A percentile compares a stretch with the other conserved stretches of the same genome.
phyloP scores from a whole-genome alignment of 2,329 filamentous ascomycete genomes.

The Claviceps sp. region DNA sequence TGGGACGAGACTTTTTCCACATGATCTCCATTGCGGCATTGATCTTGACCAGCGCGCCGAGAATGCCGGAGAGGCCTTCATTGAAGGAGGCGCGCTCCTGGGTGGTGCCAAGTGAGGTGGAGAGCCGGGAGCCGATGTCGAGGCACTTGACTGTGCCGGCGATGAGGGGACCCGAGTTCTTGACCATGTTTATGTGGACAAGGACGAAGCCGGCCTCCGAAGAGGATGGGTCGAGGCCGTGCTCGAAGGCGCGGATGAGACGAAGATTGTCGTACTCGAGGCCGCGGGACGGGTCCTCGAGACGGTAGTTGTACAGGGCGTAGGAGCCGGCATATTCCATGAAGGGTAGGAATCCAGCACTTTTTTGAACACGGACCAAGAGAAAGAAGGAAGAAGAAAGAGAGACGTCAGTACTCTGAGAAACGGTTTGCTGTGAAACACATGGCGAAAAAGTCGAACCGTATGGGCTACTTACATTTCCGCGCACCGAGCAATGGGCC shows the following conservation, averaged over 20 bases:
- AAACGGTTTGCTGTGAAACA: neutral
- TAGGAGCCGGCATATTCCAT: conserved; percentile 72
- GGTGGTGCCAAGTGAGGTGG: conserved; percentile 13
- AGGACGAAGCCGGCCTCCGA: conserved; percentile 95
- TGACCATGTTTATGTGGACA: conserved; percentile 91
- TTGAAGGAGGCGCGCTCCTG: conserved; percentile 46
- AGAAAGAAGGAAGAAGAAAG: neutral
- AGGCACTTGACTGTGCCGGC: conserved; percentile 57
- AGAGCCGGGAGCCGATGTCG: conserved; percentile 28
- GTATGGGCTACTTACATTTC: conserved; percentile 53
- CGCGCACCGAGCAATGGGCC: conserved; percentile 71
- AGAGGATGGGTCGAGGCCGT: conserved; percentile 71
- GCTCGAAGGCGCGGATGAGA: conserved; percentile 81
- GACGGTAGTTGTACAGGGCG: conserved; percentile 55
- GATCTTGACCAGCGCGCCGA: conserved; percentile 48
- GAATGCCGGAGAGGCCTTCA: conserved; percentile 45
- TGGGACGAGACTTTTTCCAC: conserved; percentile 80
- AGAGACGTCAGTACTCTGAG: neutral
- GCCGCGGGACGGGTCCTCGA: conserved; percentile 40
- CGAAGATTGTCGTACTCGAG: conserved; percentile 57
- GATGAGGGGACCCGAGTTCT: conserved; percentile 67
- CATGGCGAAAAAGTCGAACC: neutral
- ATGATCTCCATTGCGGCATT: conserved; percentile 77
- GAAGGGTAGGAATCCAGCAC: conserved; percentile 72
- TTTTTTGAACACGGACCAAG: conserved; percentile 7